These are phyloP conservation scores for Arthrobotrys sinensis DNA, from an alignment of 2,329 filamentous ascomycete species.

Conservation along the genomic window DNA sequence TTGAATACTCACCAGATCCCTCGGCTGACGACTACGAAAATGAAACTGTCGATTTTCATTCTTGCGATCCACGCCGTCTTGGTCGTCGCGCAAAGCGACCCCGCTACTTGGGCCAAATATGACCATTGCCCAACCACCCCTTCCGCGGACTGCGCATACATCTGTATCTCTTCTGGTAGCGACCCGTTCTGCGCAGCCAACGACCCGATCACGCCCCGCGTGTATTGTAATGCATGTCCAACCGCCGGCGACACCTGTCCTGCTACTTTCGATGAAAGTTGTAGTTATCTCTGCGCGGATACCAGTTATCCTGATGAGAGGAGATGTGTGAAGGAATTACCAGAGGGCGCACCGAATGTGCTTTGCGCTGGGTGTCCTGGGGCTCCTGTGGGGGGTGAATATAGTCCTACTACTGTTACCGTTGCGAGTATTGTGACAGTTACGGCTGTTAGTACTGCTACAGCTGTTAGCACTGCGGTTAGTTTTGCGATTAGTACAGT, in stretches of 20 bases:
- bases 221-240: conserved; percentile 19
- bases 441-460: not conserved
- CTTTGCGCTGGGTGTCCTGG: conserved; percentile 18
- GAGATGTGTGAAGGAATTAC: not conserved
- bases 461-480: not conserved
- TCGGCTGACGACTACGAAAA: not conserved
- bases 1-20: not conserved
- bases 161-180: conserved; percentile 12
- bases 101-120: conserved; percentile 18
- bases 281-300: conserved; percentile 17
- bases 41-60: conserved; percentile 2
- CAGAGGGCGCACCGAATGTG: conserved; percentile 9
- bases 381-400: not conserved
- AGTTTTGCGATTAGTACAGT: not conserved
- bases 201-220: conserved; percentile 12
- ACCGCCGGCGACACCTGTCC: conserved; percentile 4
- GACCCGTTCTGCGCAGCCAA: conserved; percentile 13
- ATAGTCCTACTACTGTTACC: not conserved
- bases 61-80: not conserved
- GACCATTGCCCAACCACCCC: conserved; percentile 26
- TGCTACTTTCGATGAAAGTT: not conserved
- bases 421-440: not conserved
- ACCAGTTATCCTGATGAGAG: not conserved
- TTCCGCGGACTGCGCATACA: conserved; percentile 1
- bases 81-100: conserved; percentile 14